Conservation (phyloP, 495 filamentous ascomycete species). For the Neurospora hispaniola region DNA sequence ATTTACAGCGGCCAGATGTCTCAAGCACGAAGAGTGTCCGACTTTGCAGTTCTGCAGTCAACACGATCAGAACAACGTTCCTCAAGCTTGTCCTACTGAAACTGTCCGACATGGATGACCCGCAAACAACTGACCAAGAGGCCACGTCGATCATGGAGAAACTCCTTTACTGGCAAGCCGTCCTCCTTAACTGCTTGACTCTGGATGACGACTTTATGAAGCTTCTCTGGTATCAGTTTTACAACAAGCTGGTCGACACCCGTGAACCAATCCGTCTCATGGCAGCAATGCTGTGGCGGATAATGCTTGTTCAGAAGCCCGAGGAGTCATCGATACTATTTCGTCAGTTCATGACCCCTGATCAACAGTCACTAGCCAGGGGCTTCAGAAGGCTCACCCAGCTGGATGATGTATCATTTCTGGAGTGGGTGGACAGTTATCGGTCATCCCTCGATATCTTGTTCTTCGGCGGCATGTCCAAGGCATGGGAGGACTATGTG, state of each 20-base stretch:
- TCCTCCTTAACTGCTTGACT: slow-evolving; percentile 67
- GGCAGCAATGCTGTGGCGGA: slow-evolving; percentile 77
- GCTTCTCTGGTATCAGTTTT: slow-evolving; percentile 82
- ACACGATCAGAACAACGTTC: slow-evolving; percentile 62
- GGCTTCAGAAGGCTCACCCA: slow-evolving; percentile 79
- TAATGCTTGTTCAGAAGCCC: slow-evolving; percentile 87
- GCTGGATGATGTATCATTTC: slow-evolving; percentile 75
- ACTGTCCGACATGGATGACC: slow-evolving; percentile 71
- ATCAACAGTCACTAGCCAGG: slow-evolving; percentile 60
- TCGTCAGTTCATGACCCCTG: slow-evolving; percentile 50
- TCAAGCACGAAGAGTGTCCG: slow-evolving; percentile 72
- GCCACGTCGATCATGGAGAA: slow-evolving; percentile 64
- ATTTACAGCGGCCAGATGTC: slow-evolving; percentile 78
- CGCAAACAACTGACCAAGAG: slow-evolving; percentile 42
- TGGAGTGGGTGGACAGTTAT: slow-evolving; percentile 79
- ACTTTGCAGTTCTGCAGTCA: slow-evolving; percentile 71
- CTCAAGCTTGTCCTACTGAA: slow-evolving; percentile 66
- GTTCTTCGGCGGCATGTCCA: slow-evolving; percentile 69
- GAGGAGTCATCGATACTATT: slow-evolving; percentile 67
- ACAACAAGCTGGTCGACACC: slow-evolving; percentile 63
- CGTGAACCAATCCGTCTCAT: slow-evolving; percentile 56
- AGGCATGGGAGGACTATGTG: slow-evolving; percentile 78
- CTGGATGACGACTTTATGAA: slow-evolving; percentile 66
- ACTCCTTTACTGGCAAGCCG: slow-evolving; percentile 89
- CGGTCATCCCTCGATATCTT: slow-evolving; percentile 67